Percentiles rank a stretch among this genome's conserved stretches.
phyloP scores from a whole-genome alignment of 1,139 yeast genomes.

The Scheffersomyces lignicola region DNA sequence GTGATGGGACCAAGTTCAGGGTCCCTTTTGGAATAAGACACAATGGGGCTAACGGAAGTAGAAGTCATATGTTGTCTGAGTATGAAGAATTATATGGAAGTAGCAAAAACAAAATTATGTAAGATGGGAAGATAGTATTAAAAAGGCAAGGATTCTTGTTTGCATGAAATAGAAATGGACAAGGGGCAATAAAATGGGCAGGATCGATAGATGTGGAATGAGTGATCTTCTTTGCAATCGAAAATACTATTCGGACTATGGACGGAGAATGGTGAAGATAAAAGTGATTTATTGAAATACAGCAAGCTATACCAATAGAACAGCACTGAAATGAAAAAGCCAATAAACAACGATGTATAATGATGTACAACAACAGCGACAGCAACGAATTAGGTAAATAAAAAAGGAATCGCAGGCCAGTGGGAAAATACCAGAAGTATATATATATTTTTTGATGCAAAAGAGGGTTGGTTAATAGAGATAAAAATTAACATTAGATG shows the following conservation, averaged over 20 bases:
- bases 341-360: too few relatives aligned
- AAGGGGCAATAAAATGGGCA: not conserved
- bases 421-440: too few relatives aligned
- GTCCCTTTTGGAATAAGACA: constrained; percentile 10
- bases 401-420: too few relatives aligned
- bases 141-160: constrained; percentile 1
- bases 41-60: constrained; percentile 7
- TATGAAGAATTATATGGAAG: not conserved
- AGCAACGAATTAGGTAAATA: not conserved
- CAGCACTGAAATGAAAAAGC: too few relatives aligned
- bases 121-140: constrained; percentile 3
- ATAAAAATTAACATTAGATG: not conserved
- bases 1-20: constrained; percentile 28
- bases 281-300: too few relatives aligned
- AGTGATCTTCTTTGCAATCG: too few relatives aligned
- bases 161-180: constrained; percentile 1
- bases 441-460: constrained; percentile 3
- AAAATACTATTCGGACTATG: too few relatives aligned
- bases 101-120: not conserved
- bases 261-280: too few relatives aligned
- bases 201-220: too few relatives aligned
- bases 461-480: constrained; percentile 4
- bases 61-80: constrained; percentile 9
- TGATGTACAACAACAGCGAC: not conserved
- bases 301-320: too few relatives aligned